A percentile compares a stretch with the other conserved stretches of the same genome.
These are phyloP conservation scores for Mercurialis annua DNA, from an alignment of 345 rosid genomes.

Conservation along the genomic window DNA sequence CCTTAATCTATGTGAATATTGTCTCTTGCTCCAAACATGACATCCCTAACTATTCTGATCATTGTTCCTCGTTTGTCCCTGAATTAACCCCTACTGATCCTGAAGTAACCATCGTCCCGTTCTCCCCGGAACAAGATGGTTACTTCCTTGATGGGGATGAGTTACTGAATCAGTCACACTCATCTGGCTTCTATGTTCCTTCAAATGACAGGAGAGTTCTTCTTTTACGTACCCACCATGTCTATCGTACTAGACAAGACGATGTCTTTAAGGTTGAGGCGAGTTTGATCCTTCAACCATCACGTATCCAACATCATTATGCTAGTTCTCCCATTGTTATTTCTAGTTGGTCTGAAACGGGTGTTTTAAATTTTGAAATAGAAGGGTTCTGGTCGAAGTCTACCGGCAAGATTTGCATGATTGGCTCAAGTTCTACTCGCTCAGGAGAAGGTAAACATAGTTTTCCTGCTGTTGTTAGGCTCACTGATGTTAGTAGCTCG, in stretches of 20 bases:
- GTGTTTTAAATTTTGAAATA: conserved; percentile 22
- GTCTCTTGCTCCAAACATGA: conserved; percentile 11
- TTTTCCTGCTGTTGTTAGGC: conserved; percentile 24
- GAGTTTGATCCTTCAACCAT: conserved; percentile 13
- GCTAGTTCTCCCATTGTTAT: not conserved
- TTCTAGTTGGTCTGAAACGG: not conserved
- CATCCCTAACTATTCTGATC: conserved; percentile 18
- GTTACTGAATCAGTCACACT: not conserved
- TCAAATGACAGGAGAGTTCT: conserved; percentile 1
- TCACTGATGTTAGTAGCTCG: conserved; percentile 17
- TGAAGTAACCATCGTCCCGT: conserved; percentile 23
- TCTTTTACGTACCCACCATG: conserved; percentile 15
- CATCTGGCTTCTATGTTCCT: not conserved
- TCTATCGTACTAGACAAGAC: conserved; percentile 14
- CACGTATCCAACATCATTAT: not conserved
- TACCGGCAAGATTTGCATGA: conserved; percentile 37
- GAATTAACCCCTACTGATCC: conserved; percentile 18
- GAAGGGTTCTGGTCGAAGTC: conserved; percentile 36
- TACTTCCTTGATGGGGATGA: conserved; percentile 30
- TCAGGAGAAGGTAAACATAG: conserved; percentile 14
- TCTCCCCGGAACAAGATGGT: conserved; percentile 24
- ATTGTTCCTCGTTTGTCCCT: conserved; percentile 31
- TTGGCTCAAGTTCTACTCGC: conserved; percentile 23
- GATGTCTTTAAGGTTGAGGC: conserved; percentile 29
- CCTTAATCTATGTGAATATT: not conserved